Conservation (phyloP, 139 green algal genomes). For the Yamagishiella unicocca region DNA sequence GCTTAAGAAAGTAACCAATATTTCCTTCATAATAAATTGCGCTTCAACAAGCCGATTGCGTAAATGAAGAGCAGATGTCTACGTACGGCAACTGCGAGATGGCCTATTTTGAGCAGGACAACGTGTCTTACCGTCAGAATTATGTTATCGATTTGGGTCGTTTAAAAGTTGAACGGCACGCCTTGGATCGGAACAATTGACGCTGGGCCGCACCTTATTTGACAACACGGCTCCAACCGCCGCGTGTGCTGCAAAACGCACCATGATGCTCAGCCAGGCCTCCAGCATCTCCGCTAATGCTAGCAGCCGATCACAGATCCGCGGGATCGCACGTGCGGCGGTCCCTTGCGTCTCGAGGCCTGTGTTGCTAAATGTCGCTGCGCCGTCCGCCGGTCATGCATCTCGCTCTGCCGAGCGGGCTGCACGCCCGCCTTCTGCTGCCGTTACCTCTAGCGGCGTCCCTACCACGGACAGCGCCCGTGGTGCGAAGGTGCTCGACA, state of each 20-base stretch:
- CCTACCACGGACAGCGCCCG: background rate
- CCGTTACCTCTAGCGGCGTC: slow-evolving; percentile 7
- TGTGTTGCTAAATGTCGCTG: background rate
- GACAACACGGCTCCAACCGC: background rate
- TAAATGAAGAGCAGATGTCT: too few species aligned
- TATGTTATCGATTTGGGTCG: background rate
- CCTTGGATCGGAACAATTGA: background rate
- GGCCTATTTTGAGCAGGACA: background rate
- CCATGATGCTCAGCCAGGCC: slow-evolving; percentile 18
- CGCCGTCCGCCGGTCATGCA: background rate
- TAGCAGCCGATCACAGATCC: background rate
- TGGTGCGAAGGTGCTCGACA: slow-evolving; percentile 13
- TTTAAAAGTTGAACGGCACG: background rate
- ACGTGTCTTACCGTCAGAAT: background rate
- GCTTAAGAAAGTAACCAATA: too few species aligned
- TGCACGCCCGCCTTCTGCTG: background rate
- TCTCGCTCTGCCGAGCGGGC: background rate
- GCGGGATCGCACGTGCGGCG: background rate
- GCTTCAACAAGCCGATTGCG: too few species aligned
- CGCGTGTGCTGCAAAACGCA: background rate
- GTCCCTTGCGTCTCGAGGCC: background rate
- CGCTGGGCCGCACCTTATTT: background rate
- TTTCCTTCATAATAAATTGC: too few species aligned
- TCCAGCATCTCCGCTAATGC: background rate
- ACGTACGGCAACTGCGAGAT: background rate